Percentiles rank a stretch among this genome's conserved stretches.
phyloP scores from a whole-genome alignment of 2,329 filamentous ascomycete species.

The Apiospora kogelbergensis region DNA sequence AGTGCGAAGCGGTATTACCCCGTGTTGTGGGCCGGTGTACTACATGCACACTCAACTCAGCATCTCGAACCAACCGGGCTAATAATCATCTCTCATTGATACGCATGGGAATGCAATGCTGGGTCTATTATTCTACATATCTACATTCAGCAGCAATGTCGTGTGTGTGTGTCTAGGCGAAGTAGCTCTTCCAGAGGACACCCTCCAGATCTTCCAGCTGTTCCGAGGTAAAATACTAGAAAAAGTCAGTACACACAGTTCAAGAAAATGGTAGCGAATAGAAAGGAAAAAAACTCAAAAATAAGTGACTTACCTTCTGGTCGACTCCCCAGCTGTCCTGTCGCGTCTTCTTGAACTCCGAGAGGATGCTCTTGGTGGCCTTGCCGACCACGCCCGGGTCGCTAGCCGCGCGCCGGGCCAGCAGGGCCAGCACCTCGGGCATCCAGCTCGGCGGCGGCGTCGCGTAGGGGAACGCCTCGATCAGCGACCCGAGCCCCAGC shows the following conservation, averaged over 20 bases:
- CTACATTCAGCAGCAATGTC: background rate
- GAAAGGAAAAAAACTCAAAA: too few relatives aligned
- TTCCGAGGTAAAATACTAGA: constrained; percentile 79
- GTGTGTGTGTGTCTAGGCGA: constrained; percentile 67
- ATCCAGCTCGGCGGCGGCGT: constrained; percentile 92
- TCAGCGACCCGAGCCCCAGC: constrained; percentile 82
- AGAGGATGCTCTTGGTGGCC: constrained; percentile 89
- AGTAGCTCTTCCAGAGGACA: constrained; percentile 99
- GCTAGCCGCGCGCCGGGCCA: constrained; percentile 81
- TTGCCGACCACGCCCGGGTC: constrained; percentile 93
- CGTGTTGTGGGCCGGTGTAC: background rate
- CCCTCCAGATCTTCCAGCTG: constrained; percentile 94
- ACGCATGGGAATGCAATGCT: background rate
- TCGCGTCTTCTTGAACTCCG: constrained; percentile 98
- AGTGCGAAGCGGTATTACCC: background rate
- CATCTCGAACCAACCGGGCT: too few relatives aligned
- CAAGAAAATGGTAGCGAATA: too few relatives aligned
- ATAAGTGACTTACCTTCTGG: constrained; percentile 82
- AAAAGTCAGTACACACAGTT: constrained; percentile 26
- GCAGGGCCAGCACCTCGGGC: constrained; percentile 82
- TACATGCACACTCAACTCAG: too few relatives aligned
- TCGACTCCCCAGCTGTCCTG: constrained; percentile 99
- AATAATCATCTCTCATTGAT: too few relatives aligned
- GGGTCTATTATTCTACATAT: background rate
- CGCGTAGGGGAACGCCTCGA: constrained; percentile 95